These are phyloP conservation scores for Piper betle DNA, from an alignment of 164 flowering plant genomes.

Conservation along the genomic window DNA sequence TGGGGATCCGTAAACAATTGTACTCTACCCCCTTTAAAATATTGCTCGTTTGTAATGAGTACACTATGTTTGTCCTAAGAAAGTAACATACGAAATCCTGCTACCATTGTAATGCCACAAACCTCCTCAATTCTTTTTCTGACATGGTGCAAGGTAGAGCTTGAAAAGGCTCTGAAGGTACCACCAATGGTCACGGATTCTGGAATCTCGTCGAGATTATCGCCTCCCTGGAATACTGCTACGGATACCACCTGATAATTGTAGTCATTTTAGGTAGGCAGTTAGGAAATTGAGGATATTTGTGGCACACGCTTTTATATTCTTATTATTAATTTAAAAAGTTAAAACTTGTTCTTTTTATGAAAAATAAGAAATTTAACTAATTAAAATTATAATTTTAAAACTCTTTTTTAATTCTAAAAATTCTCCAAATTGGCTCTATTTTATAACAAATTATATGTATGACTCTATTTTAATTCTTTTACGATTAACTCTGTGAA, in stretches of 20 bases:
- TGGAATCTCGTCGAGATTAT: slow-evolving; percentile 47
- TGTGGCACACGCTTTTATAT: neutral
- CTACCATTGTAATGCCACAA: neutral
- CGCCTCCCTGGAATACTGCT: slow-evolving; percentile 33
- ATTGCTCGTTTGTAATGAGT: no score
- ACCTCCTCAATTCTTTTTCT: slow-evolving; percentile 59
- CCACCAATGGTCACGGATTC: slow-evolving; percentile 54
- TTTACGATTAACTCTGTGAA: no score
- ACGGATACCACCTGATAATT: slow-evolving; percentile 43
- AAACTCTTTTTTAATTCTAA: neutral
- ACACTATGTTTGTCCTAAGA: no score
- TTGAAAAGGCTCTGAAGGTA: slow-evolving; percentile 46
- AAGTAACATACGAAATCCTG: no score
- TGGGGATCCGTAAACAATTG: no score
- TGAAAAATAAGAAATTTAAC: neutral
- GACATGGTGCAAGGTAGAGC: slow-evolving; percentile 21
- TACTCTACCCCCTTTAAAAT: no score
- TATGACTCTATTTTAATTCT: no score
- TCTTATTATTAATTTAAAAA: neutral
- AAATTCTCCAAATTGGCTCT: no score
- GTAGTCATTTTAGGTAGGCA: neutral
- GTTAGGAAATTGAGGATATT: neutral
- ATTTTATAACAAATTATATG: no score
- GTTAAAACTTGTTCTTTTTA: no score
- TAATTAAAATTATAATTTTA: neutral